Conservation (phyloP, 305 asterid genomes). For the Petunia hybrid region DNA sequence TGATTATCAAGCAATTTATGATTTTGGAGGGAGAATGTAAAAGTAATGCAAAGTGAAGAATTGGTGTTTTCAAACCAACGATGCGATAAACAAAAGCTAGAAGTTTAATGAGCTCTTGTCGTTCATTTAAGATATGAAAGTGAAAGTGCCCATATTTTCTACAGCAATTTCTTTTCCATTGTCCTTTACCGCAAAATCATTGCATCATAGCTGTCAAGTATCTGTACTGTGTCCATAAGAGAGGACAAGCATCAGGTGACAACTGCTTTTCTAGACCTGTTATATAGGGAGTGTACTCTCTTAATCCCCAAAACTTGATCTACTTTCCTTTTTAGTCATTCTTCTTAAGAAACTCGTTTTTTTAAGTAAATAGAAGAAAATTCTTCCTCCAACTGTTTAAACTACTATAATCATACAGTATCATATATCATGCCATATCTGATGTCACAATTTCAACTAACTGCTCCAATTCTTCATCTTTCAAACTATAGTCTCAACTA, state of each 20-base stretch:
- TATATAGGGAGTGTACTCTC: conserved; percentile 9
- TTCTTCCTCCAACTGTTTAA: conserved; percentile 1
- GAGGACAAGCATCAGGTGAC: conserved; percentile 11
- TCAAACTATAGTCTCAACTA: conserved; percentile 6
- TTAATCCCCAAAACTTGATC: conserved; percentile 27
- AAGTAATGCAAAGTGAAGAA: background rate
- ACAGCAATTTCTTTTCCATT: conserved; percentile 22
- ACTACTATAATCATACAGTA: background rate
- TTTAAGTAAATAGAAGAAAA: background rate
- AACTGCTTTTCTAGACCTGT: conserved; percentile 19
- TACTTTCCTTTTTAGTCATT: background rate
- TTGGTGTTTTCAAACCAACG: conserved; percentile 24
- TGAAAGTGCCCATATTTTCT: conserved; percentile 20
- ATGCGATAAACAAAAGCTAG: conserved; percentile 17
- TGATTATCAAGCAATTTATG: conserved; percentile 1
- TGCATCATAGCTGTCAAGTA: conserved; percentile 8
- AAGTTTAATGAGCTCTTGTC: conserved; percentile 5
- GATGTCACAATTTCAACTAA: conserved; percentile 26
- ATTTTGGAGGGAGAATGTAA: conserved; percentile 24
- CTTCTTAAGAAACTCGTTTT: background rate
- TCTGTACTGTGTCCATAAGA: conserved; percentile 19
- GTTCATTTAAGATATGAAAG: conserved; percentile 21
- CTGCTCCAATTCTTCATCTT: conserved; percentile 8
- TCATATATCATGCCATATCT: conserved; percentile 9
- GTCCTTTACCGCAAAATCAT: background rate